Conservation (phyloP, 2,329 filamentous ascomycete genomes). For the Aquanectria penicillioides region DNA sequence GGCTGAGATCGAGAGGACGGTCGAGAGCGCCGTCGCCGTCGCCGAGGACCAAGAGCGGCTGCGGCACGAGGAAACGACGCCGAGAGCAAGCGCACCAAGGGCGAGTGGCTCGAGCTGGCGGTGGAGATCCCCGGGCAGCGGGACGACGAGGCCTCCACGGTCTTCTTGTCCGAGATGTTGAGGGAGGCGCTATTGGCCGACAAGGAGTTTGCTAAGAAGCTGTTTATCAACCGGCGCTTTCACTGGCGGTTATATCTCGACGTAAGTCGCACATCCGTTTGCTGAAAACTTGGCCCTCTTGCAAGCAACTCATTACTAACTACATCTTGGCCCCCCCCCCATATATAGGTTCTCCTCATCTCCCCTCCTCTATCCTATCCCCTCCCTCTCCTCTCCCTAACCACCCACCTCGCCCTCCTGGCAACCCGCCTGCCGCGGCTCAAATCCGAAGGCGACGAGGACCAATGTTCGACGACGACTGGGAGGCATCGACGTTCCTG, state of each 20-base stretch:
- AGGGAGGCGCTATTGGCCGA: conserved; percentile 84
- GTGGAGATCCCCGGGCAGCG: conserved; percentile 92
- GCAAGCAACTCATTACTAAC: not conserved
- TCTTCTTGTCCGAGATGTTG: conserved; percentile 89
- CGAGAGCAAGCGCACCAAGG: conserved; percentile 55
- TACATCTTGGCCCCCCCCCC: conserved; percentile 28
- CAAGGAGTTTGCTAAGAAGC: conserved; percentile 72
- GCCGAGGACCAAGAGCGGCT: conserved; percentile 45
- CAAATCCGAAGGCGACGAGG: conserved; percentile 91
- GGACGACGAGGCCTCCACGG: conserved; percentile 89
- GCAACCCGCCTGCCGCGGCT: conserved; percentile 85
- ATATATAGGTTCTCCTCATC: conserved; percentile 81
- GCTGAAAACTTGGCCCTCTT: no score
- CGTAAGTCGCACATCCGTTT: conserved; percentile 66
- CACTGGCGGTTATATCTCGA: conserved; percentile 98
- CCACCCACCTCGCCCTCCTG: conserved; percentile 91
- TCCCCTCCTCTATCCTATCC: conserved; percentile 95
- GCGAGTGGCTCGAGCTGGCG: conserved; percentile 87
- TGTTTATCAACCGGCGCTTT: conserved; percentile 91
- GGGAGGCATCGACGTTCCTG: conserved; percentile 82
- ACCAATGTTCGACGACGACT: conserved; percentile 98
- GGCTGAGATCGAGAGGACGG: conserved; percentile 86
- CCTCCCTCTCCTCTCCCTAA: conserved; percentile 89
- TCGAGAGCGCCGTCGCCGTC: conserved; percentile 34
- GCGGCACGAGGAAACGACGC: conserved; percentile 52